Percentiles rank a stretch among this genome's conserved stretches.
These are phyloP conservation scores for Penicillium thymicola DNA, from an alignment of 2,329 filamentous ascomycete genomes.

Conservation along the genomic window DNA sequence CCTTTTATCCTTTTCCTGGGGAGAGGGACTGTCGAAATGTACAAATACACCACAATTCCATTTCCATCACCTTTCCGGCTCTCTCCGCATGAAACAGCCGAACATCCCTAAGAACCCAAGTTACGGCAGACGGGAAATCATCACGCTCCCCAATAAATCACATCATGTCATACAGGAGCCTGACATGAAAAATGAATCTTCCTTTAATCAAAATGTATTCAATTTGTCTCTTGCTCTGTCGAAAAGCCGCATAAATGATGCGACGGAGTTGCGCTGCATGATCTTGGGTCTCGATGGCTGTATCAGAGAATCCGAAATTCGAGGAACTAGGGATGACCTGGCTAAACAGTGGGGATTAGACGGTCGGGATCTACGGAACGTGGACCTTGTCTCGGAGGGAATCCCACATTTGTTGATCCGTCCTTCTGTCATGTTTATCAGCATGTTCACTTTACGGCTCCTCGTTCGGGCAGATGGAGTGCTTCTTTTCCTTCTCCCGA, in stretches of 20 bases:
- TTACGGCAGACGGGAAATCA: neutral
- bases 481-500: conserved; percentile 27
- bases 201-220: conserved; percentile 4
- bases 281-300: neutral
- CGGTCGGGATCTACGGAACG: conserved; percentile 32
- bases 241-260: conserved; percentile 5
- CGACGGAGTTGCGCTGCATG: conserved; percentile 4
- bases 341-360: conserved; percentile 21
- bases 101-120: neutral
- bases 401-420: conserved; percentile 36
- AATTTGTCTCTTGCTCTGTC: conserved; percentile 1
- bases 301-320: conserved; percentile 1
- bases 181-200: neutral
- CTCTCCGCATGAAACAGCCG: neutral
- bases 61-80: neutral
- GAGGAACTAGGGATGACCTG: conserved; percentile 21
- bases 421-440: conserved; percentile 32
- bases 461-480: conserved; percentile 33
- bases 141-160: conserved; percentile 4
- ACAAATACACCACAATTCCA: neutral
- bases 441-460: conserved; percentile 38
- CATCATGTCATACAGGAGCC: neutral
- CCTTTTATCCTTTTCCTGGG: neutral
- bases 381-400: conserved; percentile 34
- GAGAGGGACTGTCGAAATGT: neutral